Evolutionary conservation across 2,329 filamentous ascomycete genomes (phyloP).

Genomic region (Sporothrix variecibatus): DNA sequence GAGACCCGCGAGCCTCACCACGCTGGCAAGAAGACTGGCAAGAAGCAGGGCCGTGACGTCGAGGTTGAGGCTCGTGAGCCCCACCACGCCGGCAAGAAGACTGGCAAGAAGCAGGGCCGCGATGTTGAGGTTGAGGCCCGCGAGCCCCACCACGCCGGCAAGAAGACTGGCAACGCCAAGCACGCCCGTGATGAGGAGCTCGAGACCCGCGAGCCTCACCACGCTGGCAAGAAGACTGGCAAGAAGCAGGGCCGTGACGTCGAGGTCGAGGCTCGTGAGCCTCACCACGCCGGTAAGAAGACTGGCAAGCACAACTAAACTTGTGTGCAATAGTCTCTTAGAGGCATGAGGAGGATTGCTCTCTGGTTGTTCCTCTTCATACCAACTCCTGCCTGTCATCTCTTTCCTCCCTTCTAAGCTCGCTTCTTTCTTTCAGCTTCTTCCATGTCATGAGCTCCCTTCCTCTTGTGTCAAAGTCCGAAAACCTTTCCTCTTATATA

Average conservation of each 20-base stretch:
- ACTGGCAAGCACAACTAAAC: conserved; percentile 20
- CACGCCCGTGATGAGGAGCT: conserved; percentile 26
- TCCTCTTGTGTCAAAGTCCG: neutral
- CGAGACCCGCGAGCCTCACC: conserved; percentile 32
- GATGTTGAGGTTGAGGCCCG: conserved; percentile 21
- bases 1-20: conserved; percentile 34
- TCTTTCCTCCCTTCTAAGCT: neutral
- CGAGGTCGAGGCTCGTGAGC: conserved; percentile 26
- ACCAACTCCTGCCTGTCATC: neutral
- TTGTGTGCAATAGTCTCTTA: neutral
- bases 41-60: conserved; percentile 16
- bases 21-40: conserved; percentile 32
- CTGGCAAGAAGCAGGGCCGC: conserved; percentile 25
- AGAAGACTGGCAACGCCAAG: conserved; percentile 31
- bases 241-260: conserved; percentile 15
- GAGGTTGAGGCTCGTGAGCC: conserved; percentile 27
- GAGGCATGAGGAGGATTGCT: neutral
- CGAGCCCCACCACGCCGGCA: conserved; percentile 32
- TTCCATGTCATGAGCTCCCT: neutral
- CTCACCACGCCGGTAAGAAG: conserved; percentile 33
- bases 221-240: conserved; percentile 34
- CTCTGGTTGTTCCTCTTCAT: neutral
- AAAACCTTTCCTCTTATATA: neutral
- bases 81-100: conserved; percentile 32
- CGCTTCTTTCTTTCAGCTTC: neutral